These are phyloP conservation scores for Boletellus ananiceps DNA, from an alignment of 768 basidiomycete genomes.

Conservation along the genomic window DNA sequence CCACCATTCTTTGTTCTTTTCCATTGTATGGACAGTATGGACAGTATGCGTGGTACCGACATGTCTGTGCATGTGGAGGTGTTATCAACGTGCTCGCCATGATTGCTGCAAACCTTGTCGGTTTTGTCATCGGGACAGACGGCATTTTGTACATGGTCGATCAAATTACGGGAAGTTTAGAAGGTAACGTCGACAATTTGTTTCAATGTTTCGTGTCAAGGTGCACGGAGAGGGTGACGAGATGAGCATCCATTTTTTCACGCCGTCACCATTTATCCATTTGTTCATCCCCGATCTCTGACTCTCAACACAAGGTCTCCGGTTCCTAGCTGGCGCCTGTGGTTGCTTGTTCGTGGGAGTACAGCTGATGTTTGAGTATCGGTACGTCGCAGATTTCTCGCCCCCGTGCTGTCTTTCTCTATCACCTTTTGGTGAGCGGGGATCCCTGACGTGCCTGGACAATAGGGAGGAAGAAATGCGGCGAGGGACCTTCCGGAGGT, in stretches of 20 bases:
- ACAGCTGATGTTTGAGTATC: slow-evolving; percentile 96
- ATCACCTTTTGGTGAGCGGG: neutral
- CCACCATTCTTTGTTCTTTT: neutral
- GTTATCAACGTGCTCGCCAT: slow-evolving; percentile 83
- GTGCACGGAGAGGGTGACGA: too few relatives aligned
- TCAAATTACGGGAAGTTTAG: slow-evolving; percentile 58
- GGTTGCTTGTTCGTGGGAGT: slow-evolving; percentile 71
- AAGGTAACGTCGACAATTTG: slow-evolving; percentile 43
- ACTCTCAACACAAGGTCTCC: slow-evolving; percentile 31
- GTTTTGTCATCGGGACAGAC: slow-evolving; percentile 88
- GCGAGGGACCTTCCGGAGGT: slow-evolving; percentile 52
- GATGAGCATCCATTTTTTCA: too few relatives aligned
- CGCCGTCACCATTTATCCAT: too few relatives aligned
- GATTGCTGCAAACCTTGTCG: slow-evolving; percentile 90
- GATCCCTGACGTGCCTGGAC: slow-evolving; percentile 4
- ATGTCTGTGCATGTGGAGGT: slow-evolving; percentile 76
- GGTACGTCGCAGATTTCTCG: slow-evolving; percentile 42
- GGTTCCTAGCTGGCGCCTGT: slow-evolving; percentile 58
- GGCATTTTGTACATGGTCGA: slow-evolving; percentile 64
- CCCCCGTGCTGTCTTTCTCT: neutral
- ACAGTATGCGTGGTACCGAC: slow-evolving; percentile 72
- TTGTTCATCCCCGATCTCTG: too few relatives aligned
- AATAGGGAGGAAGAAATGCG: slow-evolving; percentile 69
- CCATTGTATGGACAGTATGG: slow-evolving; percentile 51
- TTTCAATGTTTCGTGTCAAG: too few relatives aligned